A percentile compares a stretch with the other conserved stretches of the same genome.
phyloP scores from a whole-genome alignment of 176 grass and related monocot species.

The Bolboschoenus planiculmis region DNA sequence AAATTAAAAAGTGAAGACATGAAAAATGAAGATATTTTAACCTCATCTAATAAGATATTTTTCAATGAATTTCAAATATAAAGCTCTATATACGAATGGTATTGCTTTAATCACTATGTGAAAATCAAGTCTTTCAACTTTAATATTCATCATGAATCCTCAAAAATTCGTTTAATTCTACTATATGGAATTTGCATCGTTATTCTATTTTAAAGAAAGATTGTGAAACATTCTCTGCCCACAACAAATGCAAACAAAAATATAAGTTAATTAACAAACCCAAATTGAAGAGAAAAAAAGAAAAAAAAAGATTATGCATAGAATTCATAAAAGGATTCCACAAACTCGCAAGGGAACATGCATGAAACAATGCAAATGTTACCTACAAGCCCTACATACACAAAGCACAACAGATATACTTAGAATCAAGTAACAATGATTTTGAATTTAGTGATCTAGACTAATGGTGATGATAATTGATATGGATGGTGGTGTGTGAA shows the following conservation, averaged over 20 bases:
- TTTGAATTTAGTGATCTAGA: not conserved
- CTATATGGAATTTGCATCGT: not conserved
- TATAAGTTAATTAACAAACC: not conserved
- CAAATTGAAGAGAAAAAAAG: not conserved
- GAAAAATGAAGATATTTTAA: too few species aligned
- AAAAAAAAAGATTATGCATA: not conserved
- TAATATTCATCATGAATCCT: not conserved
- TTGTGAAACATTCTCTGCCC: not conserved
- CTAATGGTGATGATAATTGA: not conserved
- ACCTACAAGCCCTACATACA: conserved; percentile 22
- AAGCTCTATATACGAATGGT: not conserved
- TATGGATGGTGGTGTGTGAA: not conserved
- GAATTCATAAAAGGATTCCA: conserved; percentile 30
- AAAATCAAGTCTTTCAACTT: not conserved
- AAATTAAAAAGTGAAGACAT: too few species aligned
- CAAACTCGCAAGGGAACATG: conserved; percentile 28
- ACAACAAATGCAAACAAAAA: not conserved
- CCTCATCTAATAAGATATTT: too few species aligned
- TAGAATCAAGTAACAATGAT: conserved; percentile 30
- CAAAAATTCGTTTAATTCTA: not conserved
- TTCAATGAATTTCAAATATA: not conserved
- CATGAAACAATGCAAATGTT: conserved; percentile 19
- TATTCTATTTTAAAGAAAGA: not conserved
- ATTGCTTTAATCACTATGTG: not conserved
- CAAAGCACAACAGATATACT: conserved; percentile 36